Evolutionary conservation across 2,329 filamentous ascomycete genomes (phyloP).

Genomic region (Penicillium sp.): DNA sequence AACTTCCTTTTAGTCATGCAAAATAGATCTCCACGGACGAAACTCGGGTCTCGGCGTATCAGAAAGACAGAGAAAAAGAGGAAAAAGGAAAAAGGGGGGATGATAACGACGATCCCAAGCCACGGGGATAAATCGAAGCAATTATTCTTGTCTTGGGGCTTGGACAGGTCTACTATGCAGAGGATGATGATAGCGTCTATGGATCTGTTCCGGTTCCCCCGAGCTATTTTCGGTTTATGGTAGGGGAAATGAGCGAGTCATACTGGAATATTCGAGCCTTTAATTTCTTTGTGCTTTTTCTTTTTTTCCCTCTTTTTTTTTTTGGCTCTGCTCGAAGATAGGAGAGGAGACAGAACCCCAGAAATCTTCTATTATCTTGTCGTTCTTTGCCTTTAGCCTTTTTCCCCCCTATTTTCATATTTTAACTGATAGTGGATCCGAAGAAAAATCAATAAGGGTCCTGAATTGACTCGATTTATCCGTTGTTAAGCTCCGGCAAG

Average conservation of each 20-base stretch:
- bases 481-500: not conserved
- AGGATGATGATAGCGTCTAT: constrained; percentile 13
- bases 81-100: not conserved
- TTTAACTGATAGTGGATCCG: not conserved
- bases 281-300: too few species aligned
- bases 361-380: not conserved
- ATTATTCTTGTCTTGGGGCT: constrained; percentile 10
- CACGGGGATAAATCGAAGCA: constrained; percentile 11
- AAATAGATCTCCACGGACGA: constrained; percentile 8
- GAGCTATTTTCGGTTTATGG: not conserved
- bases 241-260: not conserved
- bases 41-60: constrained; percentile 13
- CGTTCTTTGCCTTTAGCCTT: not conserved
- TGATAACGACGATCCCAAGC: constrained; percentile 18
- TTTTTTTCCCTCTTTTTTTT: not conserved
- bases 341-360: not conserved
- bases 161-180: constrained; percentile 9
- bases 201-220: not conserved
- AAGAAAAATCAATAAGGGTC: not conserved
- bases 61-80: not conserved
- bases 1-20: constrained; percentile 14
- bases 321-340: not conserved
- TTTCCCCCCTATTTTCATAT: not conserved
- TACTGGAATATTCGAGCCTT: not conserved
- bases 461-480: not conserved